Evolutionary conservation across 2,329 filamentous ascomycete genomes (phyloP).

Genomic region (Claviceps arundinis): DNA sequence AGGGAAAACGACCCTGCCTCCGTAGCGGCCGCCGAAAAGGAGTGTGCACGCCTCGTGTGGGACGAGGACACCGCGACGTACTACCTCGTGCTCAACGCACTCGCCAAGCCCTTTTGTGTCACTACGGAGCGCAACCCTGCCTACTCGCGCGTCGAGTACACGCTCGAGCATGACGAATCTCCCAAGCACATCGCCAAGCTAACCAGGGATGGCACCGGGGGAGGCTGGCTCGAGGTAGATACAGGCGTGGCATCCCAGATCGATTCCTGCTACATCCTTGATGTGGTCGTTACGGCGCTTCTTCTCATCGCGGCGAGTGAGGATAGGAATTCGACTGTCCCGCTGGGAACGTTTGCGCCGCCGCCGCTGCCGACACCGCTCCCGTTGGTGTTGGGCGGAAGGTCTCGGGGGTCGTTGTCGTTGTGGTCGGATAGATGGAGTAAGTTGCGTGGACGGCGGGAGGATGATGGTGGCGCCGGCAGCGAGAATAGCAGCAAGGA

Average conservation of each 20-base stretch:
- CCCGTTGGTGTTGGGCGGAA: slow-evolving; percentile 10
- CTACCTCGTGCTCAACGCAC: slow-evolving; percentile 50
- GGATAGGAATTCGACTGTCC: slow-evolving; percentile 30
- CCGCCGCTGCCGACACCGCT: slow-evolving; percentile 21
- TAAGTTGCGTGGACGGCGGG: slow-evolving; percentile 15
- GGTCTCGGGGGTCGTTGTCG: not conserved
- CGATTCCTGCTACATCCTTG: slow-evolving; percentile 47
- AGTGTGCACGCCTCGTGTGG: slow-evolving; percentile 61
- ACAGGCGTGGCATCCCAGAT: slow-evolving; percentile 46
- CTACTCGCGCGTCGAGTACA: slow-evolving; percentile 50
- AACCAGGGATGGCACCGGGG: slow-evolving; percentile 45
- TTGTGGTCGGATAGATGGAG: slow-evolving; percentile 15
- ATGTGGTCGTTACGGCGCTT: slow-evolving; percentile 47
- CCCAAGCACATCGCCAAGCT: slow-evolving; percentile 47
- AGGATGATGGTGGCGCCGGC: slow-evolving; percentile 7
- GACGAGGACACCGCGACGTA: slow-evolving; percentile 46
- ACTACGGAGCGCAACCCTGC: slow-evolving; percentile 43
- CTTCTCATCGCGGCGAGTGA: slow-evolving; percentile 45
- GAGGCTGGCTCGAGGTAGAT: slow-evolving; percentile 48
- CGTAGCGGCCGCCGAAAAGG: slow-evolving; percentile 49
- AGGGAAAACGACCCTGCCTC: slow-evolving; percentile 45
- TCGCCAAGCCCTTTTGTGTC: slow-evolving; percentile 50
- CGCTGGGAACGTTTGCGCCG: slow-evolving; percentile 43
- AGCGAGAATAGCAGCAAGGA: slow-evolving; percentile 7
- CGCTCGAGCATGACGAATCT: slow-evolving; percentile 50